Evolutionary conservation across 1,284 basidiomycete genomes (phyloP).

Genomic region (Ustilago curta): DNA sequence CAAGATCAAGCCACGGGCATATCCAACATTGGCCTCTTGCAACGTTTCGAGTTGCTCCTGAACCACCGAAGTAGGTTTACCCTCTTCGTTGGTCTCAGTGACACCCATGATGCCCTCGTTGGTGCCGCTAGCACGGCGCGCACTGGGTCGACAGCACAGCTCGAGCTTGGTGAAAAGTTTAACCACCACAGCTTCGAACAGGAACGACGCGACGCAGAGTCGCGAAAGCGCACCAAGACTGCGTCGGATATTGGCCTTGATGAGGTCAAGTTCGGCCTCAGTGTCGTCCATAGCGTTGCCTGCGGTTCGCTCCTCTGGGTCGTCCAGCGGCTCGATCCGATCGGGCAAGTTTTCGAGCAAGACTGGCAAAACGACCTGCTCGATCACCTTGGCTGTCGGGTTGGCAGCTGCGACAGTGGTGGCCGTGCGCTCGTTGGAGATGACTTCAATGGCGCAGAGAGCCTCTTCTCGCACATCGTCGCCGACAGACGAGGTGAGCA

Average conservation of each 20-base stretch:
- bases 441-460: conserved; percentile 38
- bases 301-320: conserved; percentile 25
- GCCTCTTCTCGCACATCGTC: conserved; percentile 72
- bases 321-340: conserved; percentile 35
- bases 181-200: conserved; percentile 87
- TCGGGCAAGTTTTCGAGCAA: conserved; percentile 57
- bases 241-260: conserved; percentile 70
- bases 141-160: conserved; percentile 79
- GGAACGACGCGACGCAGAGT: conserved; percentile 79
- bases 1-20: conserved; percentile 61
- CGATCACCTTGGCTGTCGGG: conserved; percentile 77
- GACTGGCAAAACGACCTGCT: conserved; percentile 72
- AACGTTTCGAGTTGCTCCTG: conserved; percentile 69
- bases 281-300: conserved; percentile 43
- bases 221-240: conserved; percentile 79
- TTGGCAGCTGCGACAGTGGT: conserved; percentile 78
- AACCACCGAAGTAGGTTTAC: conserved; percentile 74
- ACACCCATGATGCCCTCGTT: conserved; percentile 71
- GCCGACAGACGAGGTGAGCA: conserved; percentile 75
- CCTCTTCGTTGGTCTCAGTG: conserved; percentile 80
- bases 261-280: conserved; percentile 32
- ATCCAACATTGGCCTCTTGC: conserved; percentile 57
- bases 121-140: conserved; percentile 37
- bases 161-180: conserved; percentile 84
- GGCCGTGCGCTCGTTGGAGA: conserved; percentile 76